These are phyloP conservation scores for Calocera cornea DNA, from an alignment of 768 basidiomycete species.

Conservation along the genomic window DNA sequence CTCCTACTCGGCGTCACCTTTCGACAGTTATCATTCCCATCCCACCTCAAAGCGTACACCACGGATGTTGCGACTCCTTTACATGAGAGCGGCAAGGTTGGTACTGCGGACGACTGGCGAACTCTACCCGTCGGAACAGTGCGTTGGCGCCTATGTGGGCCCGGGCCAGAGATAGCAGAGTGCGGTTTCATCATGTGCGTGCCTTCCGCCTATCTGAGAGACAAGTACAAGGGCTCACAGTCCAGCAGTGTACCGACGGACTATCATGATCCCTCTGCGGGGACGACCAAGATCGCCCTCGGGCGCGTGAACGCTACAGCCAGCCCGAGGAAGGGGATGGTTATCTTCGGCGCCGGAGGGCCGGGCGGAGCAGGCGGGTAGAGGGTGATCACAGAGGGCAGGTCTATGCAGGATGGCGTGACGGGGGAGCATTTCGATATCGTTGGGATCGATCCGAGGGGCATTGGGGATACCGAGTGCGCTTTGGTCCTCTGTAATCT, in stretches of 20 bases:
- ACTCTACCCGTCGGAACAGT: neutral
- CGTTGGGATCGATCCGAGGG: conserved; percentile 14
- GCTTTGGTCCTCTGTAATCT: neutral
- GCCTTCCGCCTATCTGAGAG: no score
- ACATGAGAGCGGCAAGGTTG: no score
- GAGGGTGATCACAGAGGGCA: neutral
- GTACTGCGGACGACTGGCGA: neutral
- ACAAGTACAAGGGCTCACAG: no score
- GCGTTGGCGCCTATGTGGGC: neutral
- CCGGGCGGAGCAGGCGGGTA: neutral
- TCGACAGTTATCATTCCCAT: no score
- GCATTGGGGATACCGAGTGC: conserved; percentile 9
- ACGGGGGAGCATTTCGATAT: conserved; percentile 12
- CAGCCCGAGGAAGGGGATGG: neutral
- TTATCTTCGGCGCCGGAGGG: conserved; percentile 1
- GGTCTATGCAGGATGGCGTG: neutral
- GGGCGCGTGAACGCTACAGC: neutral
- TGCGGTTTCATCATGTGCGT: neutral
- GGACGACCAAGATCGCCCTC: neutral
- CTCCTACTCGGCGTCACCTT: no score
- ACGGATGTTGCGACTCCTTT: no score
- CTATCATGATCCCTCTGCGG: neutral
- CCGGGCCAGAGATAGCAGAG: neutral
- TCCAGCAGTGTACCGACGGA: conserved; percentile 4
- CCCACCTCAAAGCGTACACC: no score